Conservation (phyloP, 2,329 filamentous ascomycete species). For the Ophiosphaerella korrae region DNA sequence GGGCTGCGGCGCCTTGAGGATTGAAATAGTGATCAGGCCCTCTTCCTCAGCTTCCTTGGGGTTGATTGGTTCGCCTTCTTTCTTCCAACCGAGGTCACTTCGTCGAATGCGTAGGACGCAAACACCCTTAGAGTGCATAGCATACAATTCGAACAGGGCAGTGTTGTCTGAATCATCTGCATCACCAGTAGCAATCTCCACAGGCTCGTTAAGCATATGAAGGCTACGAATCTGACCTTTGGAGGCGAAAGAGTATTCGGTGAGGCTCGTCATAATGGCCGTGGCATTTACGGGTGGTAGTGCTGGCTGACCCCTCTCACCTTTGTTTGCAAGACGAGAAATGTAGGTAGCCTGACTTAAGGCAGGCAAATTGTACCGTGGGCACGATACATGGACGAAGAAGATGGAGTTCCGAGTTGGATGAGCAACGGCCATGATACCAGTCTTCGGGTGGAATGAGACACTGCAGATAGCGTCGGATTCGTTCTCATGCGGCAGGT, state of each 20-base stretch:
- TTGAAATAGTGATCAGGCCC: slow-evolving; percentile 75
- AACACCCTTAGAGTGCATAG: slow-evolving; percentile 97
- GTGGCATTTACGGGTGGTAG: slow-evolving; percentile 86
- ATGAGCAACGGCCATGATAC: slow-evolving; percentile 93
- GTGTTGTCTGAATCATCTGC: slow-evolving; percentile 67
- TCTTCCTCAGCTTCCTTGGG: slow-evolving; percentile 76
- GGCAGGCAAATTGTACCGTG: slow-evolving; percentile 80
- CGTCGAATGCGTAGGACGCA: slow-evolving; percentile 86
- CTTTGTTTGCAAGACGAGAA: slow-evolving; percentile 68
- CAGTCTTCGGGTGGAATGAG: slow-evolving; percentile 87
- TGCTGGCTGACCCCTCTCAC: slow-evolving; percentile 59
- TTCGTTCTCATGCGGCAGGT: slow-evolving; percentile 93
- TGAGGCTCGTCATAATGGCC: slow-evolving; percentile 94
- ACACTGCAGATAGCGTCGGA: slow-evolving; percentile 98
- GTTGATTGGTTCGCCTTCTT: slow-evolving; percentile 84
- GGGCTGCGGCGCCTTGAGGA: slow-evolving; percentile 57
- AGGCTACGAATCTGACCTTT: slow-evolving; percentile 88
- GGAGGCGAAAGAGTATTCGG: slow-evolving; percentile 89
- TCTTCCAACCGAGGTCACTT: slow-evolving; percentile 87
- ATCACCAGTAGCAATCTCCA: slow-evolving; percentile 55
- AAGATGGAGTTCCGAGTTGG: slow-evolving; percentile 97
- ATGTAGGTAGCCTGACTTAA: slow-evolving; percentile 90
- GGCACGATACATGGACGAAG: slow-evolving; percentile 92
- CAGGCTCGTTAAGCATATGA: slow-evolving; percentile 77
- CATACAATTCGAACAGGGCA: slow-evolving; percentile 90